Evolutionary conservation across 768 basidiomycete genomes (phyloP).

Genomic region (Podaxis pistillaris): DNA sequence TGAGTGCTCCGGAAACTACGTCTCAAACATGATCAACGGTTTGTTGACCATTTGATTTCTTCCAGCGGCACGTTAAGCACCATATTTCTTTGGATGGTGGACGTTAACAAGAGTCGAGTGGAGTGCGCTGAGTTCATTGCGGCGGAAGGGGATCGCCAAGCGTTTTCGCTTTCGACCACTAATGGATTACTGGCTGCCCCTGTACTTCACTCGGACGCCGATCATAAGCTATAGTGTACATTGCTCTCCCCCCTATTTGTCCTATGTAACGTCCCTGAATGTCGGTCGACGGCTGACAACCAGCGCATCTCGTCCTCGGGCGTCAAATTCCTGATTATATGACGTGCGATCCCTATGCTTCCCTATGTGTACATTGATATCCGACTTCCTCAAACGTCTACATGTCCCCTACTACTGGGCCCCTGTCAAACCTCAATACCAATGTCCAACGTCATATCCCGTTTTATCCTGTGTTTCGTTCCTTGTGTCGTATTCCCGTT

Average conservation of each 20-base stretch:
- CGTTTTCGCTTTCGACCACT: slow-evolving; percentile 16
- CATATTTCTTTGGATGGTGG: slow-evolving; percentile 59
- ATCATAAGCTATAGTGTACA: neutral
- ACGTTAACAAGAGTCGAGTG: slow-evolving; percentile 59
- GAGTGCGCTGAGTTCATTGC: slow-evolving; percentile 63
- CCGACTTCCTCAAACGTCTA: slow-evolving; percentile 1
- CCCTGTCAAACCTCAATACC: neutral
- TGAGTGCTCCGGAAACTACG: slow-evolving; percentile 32
- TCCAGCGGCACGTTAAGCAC: slow-evolving; percentile 48
- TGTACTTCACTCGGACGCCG: slow-evolving; percentile 28
- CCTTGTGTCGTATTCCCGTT: neutral
- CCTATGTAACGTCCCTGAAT: neutral
- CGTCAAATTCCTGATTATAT: neutral
- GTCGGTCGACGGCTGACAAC: neutral
- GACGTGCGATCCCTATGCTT: neutral
- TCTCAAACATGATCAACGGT: neutral
- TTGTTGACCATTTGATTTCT: slow-evolving; percentile 1
- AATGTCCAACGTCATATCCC: neutral
- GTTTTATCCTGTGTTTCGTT: neutral
- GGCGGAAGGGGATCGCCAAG: slow-evolving; percentile 42
- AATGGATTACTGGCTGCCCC: neutral
- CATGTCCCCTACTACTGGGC: neutral
- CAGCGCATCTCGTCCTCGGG: neutral
- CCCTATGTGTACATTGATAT: neutral
- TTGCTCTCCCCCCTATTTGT: neutral